Base-by-base conservation (phyloP, 1,139 yeast species). In the Kodamaea ohmeri region DNA sequence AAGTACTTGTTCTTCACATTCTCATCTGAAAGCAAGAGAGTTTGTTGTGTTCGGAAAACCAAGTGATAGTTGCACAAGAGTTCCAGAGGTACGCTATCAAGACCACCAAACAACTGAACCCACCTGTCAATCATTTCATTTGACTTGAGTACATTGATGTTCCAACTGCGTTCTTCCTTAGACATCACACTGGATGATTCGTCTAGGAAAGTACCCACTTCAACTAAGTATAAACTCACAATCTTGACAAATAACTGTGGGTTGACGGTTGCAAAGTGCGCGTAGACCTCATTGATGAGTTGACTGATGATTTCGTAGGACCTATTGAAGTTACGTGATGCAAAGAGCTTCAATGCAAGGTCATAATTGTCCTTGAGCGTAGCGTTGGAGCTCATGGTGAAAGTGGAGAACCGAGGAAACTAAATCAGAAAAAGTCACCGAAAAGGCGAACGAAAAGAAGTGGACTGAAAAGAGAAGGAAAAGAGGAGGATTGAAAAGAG, bases 301-400 rank as follows among this genome's bases (percentile, higher is more conserved):
- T 52, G 48, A 30, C 49, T 50, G 18, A 60, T 52, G 14, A 67
- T 48, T 18, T 47, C 57, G 44, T 54, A 69, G 5, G 75, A 67
- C 36, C 57, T 55, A 4, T 49, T 53, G 35, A 69, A 63, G 43
- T 65, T 60, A 49, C 62, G 66, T 47, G 66, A 68, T 49, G 65
- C 59, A 47, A 71, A 71, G 39, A 59, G 58, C 50, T 70, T 71
- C 38, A 67, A 50, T 0, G 75, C 64, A 31, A 69, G 48, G 37
- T 61, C 58, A 45, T 67, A 71, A 38, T 56, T 58, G 30, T 51
- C 56, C 32, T 56, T 58, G 25, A 62, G 43, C 19, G 56, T 40
- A 38, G 47, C 48, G 37, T 55, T 28, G 24, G 41, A 46, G 32
- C 36, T 42, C 46, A 42, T 44, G 35, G 6, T 29, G 26, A 7